phyloP scores from a whole-genome alignment of 2,329 filamentous ascomycete species.

The Arthrocladium fulminans region DNA sequence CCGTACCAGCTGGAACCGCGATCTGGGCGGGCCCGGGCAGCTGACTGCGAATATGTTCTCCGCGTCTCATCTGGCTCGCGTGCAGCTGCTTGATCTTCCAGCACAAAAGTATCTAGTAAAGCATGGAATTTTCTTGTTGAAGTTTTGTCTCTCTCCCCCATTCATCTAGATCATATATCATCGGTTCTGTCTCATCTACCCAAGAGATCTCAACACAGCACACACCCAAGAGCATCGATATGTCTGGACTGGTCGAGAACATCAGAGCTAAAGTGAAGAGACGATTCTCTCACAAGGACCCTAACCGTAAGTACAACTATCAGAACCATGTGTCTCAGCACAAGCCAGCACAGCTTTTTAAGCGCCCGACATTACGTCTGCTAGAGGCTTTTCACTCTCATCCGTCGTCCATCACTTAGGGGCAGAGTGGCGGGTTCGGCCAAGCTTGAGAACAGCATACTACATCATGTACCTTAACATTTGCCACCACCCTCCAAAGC shows the following conservation, averaged over 20 bases:
- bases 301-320: conserved; percentile 14
- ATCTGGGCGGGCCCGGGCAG: not conserved
- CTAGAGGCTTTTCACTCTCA: not conserved
- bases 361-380: not conserved
- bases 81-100: conserved; percentile 1
- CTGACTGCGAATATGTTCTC: not conserved
- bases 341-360: not conserved
- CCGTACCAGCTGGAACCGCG: not conserved
- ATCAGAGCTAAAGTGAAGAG: conserved; percentile 21
- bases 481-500: conserved; percentile 2
- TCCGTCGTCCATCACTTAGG: no score
- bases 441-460: not conserved
- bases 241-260: conserved; percentile 13
- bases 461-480: not conserved
- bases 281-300: conserved; percentile 21
- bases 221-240: not conserved
- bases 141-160: not conserved
- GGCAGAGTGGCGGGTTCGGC: not conserved
- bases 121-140: not conserved
- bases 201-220: not conserved
- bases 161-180: not conserved
- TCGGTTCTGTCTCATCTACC: not conserved
- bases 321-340: not conserved
- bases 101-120: not conserved
- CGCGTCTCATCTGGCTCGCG: conserved; percentile 1